Evolutionary conservation across 192 early-diverging fungal genomes (phyloP), one percentile per base, ranked within the genome.

Genomic region (Chytriomyces confervae): DNA sequence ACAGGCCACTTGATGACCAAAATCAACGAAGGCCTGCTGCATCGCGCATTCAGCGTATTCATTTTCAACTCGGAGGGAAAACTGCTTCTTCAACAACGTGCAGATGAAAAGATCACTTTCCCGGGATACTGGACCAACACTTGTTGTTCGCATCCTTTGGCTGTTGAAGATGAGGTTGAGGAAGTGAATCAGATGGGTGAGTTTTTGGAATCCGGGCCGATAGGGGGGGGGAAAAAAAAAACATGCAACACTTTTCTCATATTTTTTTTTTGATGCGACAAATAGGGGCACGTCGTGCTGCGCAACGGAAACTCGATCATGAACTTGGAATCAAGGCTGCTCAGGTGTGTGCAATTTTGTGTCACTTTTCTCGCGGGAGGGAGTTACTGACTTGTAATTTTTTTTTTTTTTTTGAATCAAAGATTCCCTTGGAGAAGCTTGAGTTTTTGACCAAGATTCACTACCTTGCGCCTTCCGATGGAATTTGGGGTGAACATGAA

Each of bases 401-500:
- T 23, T 66, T 66, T 36, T 1, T 0, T n/a, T 66, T 18, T 23
- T 66, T 66, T 29, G 13, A 20, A 16, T 5, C 3, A 0, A 13
- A 96, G 79, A 92, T 98, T 9, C 93, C 92, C 4, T 65, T 96
- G 79, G 95, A 97, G 18, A 75, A 91, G 49, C 91, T 99, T 79
- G 76, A 93, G 73, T 99, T 92, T 82, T 86, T 99, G 80, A 99
- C 97, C 16, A 88, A 94, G 51, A 97, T 99, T 65, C 97, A 99
- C 77, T 99, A 99, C 82, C 72, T 96, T 76, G 96, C 97, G 24
- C 93, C 95, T n/a, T 94, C 92, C 23, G 94, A 99, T 74, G 95
- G 95, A 24, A 72, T 93, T 71, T 99, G 97, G 97, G 97, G 97
- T n/a, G 97, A 99, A 84, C 97, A 99, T 81, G 97, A 99, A 86